Conservation (phyloP, 768 basidiomycete genomes). For the Lentinula guzmanii region DNA sequence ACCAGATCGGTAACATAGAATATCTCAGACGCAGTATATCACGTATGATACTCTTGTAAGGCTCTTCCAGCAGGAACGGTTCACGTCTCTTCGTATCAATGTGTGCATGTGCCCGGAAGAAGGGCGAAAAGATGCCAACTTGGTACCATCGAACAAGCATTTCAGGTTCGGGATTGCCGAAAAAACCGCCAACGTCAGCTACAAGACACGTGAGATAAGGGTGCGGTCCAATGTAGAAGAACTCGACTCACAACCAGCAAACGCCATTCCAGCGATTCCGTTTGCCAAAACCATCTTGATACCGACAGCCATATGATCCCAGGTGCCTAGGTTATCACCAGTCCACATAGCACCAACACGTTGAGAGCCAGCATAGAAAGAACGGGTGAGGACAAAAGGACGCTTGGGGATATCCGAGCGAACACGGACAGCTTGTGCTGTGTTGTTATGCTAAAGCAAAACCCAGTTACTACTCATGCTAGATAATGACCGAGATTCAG, state of each 20-base stretch:
- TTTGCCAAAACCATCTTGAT: constrained; percentile 91
- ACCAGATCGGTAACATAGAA: constrained; percentile 87
- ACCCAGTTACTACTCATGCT: neutral
- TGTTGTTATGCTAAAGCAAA: constrained; percentile 68
- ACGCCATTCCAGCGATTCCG: constrained; percentile 86
- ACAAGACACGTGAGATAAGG: constrained; percentile 7
- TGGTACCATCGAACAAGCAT: constrained; percentile 98
- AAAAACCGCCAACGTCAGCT: constrained; percentile 99
- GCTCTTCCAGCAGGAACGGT: constrained; percentile 88
- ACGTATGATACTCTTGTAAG: constrained; percentile 77
- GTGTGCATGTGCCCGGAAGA: constrained; percentile 98
- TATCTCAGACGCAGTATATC: constrained; percentile 81
- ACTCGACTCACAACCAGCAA: constrained; percentile 74
- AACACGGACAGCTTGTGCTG: constrained; percentile 69
- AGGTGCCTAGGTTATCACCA: constrained; percentile 94
- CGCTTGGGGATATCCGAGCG: constrained; percentile 74
- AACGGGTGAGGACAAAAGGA: constrained; percentile 92
- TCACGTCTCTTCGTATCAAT: constrained; percentile 97
- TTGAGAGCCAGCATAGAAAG: constrained; percentile 95
- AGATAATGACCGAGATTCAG: neutral
- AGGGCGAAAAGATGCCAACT: constrained; percentile 90
- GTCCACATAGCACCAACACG: constrained; percentile 98
- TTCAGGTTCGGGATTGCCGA: constrained; percentile 91
- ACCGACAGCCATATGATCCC: constrained; percentile 95
- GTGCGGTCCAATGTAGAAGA: neutral